Base-by-base conservation (phyloP, 768 basidiomycete genomes). In the Kwoniella shandongensis region DNA sequence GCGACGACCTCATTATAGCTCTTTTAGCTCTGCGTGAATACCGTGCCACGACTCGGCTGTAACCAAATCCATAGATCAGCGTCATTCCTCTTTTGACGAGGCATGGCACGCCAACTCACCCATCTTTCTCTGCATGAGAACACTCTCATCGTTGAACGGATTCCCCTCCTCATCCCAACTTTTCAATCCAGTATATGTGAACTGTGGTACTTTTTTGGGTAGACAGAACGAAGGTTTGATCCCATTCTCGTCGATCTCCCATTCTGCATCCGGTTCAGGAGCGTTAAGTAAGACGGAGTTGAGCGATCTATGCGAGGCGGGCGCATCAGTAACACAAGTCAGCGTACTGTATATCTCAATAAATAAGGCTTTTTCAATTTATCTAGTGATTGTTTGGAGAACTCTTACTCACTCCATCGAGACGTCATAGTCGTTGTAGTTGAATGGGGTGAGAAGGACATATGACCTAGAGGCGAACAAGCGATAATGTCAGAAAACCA, bases 401-500 rank as follows among this genome's bases (percentile, higher is more conserved):
- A 18, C 18, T 20, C 27, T 4, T 4, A 30, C 73, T 15, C 80
- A 80, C 50, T 85, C 84, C 76, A 85, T 80, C 15, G 84, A 83
- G 52, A 84, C 77, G 63, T 86, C 84, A 45, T 79, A 77, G 67
- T 86, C 84, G 70, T 84, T 84, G 78, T 81, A 86, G 72, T 86
- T 86, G 61, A 84, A 78, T 2, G 84, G 85, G 0, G 82, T 81
- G 17, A 86, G 70, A 55, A 84, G 76, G 69, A 86, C 83, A 62
- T 83, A 47, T 0, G 44, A 35, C 36, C 46, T 48, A n/a, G 4
- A 46, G n/a, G n/a, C n/a, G n/a, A n/a, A n/a, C n/a, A n/a, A n/a
- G n/a, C n/a, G n/a, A n/a, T n/a, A n/a, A n/a, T n/a, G n/a, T n/a
- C n/a, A n/a, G n/a, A n/a, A n/a, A n/a, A n/a, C n/a, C n/a, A n/a